A percentile compares a stretch with the other conserved stretches of the same genome.
These are phyloP conservation scores for Solanum hybrid DNA, from an alignment of 305 asterid species.

Conservation along the genomic window DNA sequence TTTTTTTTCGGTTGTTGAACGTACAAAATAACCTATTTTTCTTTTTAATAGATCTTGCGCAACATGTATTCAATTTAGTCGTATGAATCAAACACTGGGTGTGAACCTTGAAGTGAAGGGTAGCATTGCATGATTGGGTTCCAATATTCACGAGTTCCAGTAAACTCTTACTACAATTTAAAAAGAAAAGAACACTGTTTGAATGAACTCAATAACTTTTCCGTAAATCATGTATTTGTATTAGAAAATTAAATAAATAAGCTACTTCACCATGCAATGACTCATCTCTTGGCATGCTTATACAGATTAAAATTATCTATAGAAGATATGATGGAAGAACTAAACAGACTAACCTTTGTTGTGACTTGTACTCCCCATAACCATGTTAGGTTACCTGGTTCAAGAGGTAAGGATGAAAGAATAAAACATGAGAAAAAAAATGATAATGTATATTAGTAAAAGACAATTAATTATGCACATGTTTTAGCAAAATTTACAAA, in stretches of 20 bases:
- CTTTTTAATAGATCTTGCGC: neutral
- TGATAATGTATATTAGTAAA: neutral
- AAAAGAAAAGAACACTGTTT: neutral
- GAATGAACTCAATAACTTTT: neutral
- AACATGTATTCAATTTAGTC: too few species aligned
- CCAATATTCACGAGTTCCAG: neutral
- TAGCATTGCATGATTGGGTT: neutral
- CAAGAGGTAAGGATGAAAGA: neutral
- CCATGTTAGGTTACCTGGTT: neutral
- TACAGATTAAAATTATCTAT: too few species aligned
- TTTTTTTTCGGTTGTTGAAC: too few species aligned
- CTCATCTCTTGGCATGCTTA: too few species aligned
- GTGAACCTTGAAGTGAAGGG: neutral
- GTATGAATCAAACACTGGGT: neutral
- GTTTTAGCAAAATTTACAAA: neutral
- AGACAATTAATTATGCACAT: neutral
- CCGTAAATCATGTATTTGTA: neutral
- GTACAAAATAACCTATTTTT: neutral
- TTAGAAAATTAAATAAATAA: too few species aligned
- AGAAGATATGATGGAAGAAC: too few species aligned
- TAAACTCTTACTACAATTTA: neutral
- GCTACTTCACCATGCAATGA: too few species aligned
- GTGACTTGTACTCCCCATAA: neutral
- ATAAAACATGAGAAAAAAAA: neutral
- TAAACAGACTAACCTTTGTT: neutral